Evolutionary conservation across 768 basidiomycete genomes (phyloP).

Genomic region (Dendrothele bispora): DNA sequence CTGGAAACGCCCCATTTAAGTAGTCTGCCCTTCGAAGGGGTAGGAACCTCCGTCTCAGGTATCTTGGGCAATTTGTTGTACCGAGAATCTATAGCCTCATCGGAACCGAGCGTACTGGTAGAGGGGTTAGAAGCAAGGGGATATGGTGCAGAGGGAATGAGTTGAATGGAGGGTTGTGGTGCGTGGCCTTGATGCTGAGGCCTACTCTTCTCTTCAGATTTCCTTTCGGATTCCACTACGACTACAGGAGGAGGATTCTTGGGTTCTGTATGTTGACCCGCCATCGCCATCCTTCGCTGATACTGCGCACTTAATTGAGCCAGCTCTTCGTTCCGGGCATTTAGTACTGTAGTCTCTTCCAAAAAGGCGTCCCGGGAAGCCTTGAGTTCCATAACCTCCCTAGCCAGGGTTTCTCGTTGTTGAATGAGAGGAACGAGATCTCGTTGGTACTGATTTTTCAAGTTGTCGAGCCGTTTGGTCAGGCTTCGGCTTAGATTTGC

Average conservation of each 20-base stretch:
- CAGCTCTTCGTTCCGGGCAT: conserved; percentile 90
- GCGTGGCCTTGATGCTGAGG: conserved; percentile 16
- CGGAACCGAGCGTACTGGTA: conserved; percentile 45
- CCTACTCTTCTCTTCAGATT: conserved; percentile 17
- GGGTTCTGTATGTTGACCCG: conserved; percentile 31
- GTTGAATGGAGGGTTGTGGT: conserved; percentile 22
- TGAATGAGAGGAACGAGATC: conserved; percentile 84
- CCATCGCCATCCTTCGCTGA: conserved; percentile 69
- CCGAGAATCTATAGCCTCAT: conserved; percentile 44
- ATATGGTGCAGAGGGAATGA: conserved; percentile 27
- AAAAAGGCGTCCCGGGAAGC: conserved; percentile 83
- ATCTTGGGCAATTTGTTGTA: conserved; percentile 38
- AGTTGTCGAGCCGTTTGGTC: conserved; percentile 79
- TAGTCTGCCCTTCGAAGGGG: conserved; percentile 57
- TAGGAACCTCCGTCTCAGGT: conserved; percentile 48
- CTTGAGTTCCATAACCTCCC: conserved; percentile 86
- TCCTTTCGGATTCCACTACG: conserved; percentile 4
- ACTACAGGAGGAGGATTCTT: conserved; percentile 16
- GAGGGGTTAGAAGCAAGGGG: conserved; percentile 37
- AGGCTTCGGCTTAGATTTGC: conserved; percentile 65
- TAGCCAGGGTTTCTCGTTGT: conserved; percentile 72
- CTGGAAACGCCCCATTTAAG: conserved; percentile 70
- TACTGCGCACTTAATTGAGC: conserved; percentile 86
- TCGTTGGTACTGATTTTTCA: conserved; percentile 85
- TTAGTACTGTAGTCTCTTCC: conserved; percentile 90